Percentiles rank a stretch among this genome's conserved stretches.
Conservation (phyloP, 2,329 filamentous ascomycete species). For the Dendrostoma leiphaemia region DNA sequence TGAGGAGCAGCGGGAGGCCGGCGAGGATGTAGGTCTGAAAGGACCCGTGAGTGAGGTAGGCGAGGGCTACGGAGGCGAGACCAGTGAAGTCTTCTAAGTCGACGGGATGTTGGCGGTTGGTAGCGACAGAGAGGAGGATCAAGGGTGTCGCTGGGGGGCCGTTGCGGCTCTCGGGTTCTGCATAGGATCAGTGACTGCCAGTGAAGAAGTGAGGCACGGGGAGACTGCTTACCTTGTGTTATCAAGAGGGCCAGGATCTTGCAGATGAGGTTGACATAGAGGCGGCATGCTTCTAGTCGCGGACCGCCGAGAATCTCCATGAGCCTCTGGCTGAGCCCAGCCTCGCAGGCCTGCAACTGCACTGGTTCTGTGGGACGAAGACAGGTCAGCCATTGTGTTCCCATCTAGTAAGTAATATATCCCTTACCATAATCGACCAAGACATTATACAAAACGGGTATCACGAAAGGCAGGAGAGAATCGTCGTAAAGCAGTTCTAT, state of each 20-base stretch:
- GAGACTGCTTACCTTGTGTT: conserved; percentile 40
- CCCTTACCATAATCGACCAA: conserved; percentile 60
- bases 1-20: conserved; percentile 43
- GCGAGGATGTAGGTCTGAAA: conserved; percentile 50
- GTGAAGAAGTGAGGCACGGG: neutral
- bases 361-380: conserved; percentile 47
- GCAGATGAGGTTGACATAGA: conserved; percentile 51
- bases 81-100: conserved; percentile 55
- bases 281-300: conserved; percentile 37
- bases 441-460: conserved; percentile 62
- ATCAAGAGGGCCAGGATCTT: conserved; percentile 56
- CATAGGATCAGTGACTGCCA: conserved; percentile 13
- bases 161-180: conserved; percentile 44
- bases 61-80: conserved; percentile 49
- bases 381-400: conserved; percentile 19
- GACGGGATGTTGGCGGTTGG: conserved; percentile 34
- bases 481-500: conserved; percentile 47
- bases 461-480: conserved; percentile 47
- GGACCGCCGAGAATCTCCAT: conserved; percentile 48
- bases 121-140: conserved; percentile 49
- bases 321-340: conserved; percentile 47
- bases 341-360: conserved; percentile 53
- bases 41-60: conserved; percentile 53
- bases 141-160: conserved; percentile 46
- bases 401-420: neutral